A percentile compares a stretch with the other conserved stretches of the same genome.
These are phyloP conservation scores for Isatis lusitanica DNA, from an alignment of 441 rosid species.

Conservation along the genomic window DNA sequence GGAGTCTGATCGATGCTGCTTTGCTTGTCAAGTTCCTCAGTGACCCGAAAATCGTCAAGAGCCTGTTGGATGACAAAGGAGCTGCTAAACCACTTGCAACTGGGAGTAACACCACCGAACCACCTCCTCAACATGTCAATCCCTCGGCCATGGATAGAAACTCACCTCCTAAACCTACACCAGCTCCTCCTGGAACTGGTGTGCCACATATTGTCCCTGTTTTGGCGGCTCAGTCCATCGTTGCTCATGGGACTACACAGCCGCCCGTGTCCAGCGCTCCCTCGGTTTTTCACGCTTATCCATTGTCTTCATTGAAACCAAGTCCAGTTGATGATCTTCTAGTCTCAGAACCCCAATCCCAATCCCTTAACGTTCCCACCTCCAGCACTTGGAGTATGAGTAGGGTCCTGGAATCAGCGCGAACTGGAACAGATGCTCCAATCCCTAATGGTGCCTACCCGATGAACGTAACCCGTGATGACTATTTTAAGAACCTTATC, in stretches of 20 bases:
- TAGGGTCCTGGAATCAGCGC: neutral
- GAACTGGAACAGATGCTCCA: slow-evolving; percentile 2
- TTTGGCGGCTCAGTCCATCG: slow-evolving; percentile 16
- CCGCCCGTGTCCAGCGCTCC: slow-evolving; percentile 14
- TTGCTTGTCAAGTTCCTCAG: slow-evolving; percentile 53
- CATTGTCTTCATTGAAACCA: slow-evolving; percentile 2
- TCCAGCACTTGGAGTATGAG: slow-evolving; percentile 5
- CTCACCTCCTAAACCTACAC: neutral
- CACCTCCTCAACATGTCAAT: slow-evolving; percentile 10
- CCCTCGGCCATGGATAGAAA: slow-evolving; percentile 2
- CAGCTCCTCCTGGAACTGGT: slow-evolving; percentile 12
- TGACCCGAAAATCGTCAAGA: slow-evolving; percentile 48
- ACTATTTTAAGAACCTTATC: slow-evolving; percentile 57
- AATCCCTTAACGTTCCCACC: neutral
- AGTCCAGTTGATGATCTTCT: slow-evolving; percentile 7
- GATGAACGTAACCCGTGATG: neutral
- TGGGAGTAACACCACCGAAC: neutral
- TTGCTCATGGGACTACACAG: neutral
- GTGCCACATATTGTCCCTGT: neutral
- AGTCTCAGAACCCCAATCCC: neutral
- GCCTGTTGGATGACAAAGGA: slow-evolving; percentile 28
- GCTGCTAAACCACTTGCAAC: neutral
- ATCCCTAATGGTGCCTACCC: neutral
- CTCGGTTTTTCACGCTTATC: neutral
- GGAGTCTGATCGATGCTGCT: slow-evolving; percentile 45